These are phyloP conservation scores for Kurtzmaniella quercitrusa DNA, from an alignment of 1,139 yeast species.

Conservation along the genomic window DNA sequence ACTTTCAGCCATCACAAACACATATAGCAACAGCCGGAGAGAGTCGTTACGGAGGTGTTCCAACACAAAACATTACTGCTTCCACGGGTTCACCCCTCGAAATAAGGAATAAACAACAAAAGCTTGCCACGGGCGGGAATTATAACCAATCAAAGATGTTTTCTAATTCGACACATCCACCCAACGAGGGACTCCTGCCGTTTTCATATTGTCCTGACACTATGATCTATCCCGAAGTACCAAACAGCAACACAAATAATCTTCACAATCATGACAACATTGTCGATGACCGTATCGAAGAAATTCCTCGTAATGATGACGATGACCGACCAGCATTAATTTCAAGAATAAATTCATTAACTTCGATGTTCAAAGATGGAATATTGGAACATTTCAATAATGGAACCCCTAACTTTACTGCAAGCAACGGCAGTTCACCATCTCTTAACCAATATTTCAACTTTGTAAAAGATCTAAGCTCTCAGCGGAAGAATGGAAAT, in stretches of 20 bases:
- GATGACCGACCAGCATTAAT: background rate
- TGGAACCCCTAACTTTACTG: background rate
- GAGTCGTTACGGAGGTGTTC: background rate
- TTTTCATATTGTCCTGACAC: background rate
- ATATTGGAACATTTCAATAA: background rate
- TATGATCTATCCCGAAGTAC: background rate
- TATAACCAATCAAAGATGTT: background rate
- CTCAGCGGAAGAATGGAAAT: background rate
- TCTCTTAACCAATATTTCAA: slow-evolving; percentile 1
- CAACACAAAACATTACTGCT: background rate
- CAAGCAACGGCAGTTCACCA: background rate
- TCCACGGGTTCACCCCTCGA: background rate
- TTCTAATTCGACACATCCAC: background rate
- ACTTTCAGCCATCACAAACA: background rate
- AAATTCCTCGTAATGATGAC: background rate
- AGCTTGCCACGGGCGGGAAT: background rate
- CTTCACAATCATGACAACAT: background rate
- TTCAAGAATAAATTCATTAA: background rate
- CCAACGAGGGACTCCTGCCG: background rate
- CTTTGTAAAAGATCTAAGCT: slow-evolving; percentile 5
- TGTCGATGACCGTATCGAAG: background rate
- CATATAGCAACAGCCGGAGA: background rate
- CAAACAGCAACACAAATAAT: background rate
- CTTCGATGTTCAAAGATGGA: slow-evolving; percentile 1
- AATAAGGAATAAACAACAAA: background rate